These are phyloP conservation scores for Talaromyces verruculosus DNA, from an alignment of 2,329 filamentous ascomycete species.

Conservation along the genomic window DNA sequence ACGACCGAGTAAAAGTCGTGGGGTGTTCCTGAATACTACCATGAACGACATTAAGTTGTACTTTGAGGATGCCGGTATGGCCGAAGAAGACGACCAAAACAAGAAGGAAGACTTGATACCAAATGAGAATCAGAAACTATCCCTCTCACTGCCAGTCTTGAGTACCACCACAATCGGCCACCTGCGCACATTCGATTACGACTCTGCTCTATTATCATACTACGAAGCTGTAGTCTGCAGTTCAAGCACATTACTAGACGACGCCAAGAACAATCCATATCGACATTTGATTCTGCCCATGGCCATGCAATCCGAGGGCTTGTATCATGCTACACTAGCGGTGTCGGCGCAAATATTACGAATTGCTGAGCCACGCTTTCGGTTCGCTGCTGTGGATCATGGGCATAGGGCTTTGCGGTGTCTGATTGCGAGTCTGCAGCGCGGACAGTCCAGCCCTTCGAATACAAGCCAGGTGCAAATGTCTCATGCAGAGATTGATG, in stretches of 20 bases:
- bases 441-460: not conserved
- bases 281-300: constrained; percentile 33
- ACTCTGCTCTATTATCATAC: constrained; percentile 28
- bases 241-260: constrained; percentile 31
- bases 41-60: constrained; percentile 14
- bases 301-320: constrained; percentile 28
- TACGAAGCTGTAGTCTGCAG: constrained; percentile 32
- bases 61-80: constrained; percentile 7
- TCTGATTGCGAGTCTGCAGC: constrained; percentile 7
- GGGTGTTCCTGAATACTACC: constrained; percentile 17
- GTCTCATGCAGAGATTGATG: constrained; percentile 27
- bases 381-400: constrained; percentile 29
- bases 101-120: not conserved
- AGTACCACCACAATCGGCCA: not conserved
- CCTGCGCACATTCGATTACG: constrained; percentile 16
- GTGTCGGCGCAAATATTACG: constrained; percentile 30
- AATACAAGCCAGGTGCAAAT: no score
- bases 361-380: constrained; percentile 26
- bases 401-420: constrained; percentile 19
- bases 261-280: constrained; percentile 32
- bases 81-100: not conserved
- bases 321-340: constrained; percentile 31
- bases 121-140: not conserved
- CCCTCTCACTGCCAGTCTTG: constrained; percentile 2
- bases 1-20: not conserved